Conservation (phyloP, 2,329 filamentous ascomycete genomes). For the Rutstroemia sp. region DNA sequence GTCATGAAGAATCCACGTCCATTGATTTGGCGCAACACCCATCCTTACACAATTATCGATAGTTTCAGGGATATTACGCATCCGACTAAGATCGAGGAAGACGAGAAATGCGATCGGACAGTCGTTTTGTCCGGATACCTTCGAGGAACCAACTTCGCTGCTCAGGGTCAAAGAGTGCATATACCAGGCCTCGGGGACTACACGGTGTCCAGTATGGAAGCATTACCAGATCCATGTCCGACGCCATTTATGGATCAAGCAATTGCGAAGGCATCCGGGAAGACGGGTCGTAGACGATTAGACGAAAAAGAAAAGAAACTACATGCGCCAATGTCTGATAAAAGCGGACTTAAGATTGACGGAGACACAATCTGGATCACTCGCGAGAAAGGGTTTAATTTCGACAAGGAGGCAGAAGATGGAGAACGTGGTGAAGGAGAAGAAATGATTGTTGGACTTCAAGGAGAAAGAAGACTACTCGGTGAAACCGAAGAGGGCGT, state of each 20-base stretch:
- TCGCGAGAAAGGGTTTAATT: slow-evolving; percentile 64
- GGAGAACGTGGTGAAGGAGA: slow-evolving; percentile 85
- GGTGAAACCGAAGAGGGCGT: slow-evolving; percentile 78
- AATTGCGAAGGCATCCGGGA: slow-evolving; percentile 75
- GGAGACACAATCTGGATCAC: slow-evolving; percentile 93
- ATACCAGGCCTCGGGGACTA: slow-evolving; percentile 89
- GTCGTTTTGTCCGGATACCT: slow-evolving; percentile 91
- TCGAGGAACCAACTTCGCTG: slow-evolving; percentile 87
- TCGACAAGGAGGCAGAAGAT: slow-evolving; percentile 57
- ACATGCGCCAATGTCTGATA: slow-evolving; percentile 97
- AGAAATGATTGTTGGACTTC: slow-evolving; percentile 85
- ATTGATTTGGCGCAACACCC: slow-evolving; percentile 92
- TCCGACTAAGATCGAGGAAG: slow-evolving; percentile 80
- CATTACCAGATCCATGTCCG: slow-evolving; percentile 87
- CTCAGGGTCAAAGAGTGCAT: slow-evolving; percentile 79
- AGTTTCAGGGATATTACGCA: slow-evolving; percentile 94
- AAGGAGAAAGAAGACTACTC: slow-evolving; percentile 72
- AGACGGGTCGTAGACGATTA: slow-evolving; percentile 69
- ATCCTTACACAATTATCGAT: slow-evolving; percentile 90
- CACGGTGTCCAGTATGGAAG: slow-evolving; percentile 74
- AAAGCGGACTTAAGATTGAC: slow-evolving; percentile 90
- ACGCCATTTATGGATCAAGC: slow-evolving; percentile 88
- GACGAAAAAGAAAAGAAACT: slow-evolving; percentile 96
- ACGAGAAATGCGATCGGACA: slow-evolving; percentile 83
- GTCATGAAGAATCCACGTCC: slow-evolving; percentile 99